phyloP scores from a whole-genome alignment of 2,329 filamentous ascomycete species.

The Blumeriella jaapii region DNA sequence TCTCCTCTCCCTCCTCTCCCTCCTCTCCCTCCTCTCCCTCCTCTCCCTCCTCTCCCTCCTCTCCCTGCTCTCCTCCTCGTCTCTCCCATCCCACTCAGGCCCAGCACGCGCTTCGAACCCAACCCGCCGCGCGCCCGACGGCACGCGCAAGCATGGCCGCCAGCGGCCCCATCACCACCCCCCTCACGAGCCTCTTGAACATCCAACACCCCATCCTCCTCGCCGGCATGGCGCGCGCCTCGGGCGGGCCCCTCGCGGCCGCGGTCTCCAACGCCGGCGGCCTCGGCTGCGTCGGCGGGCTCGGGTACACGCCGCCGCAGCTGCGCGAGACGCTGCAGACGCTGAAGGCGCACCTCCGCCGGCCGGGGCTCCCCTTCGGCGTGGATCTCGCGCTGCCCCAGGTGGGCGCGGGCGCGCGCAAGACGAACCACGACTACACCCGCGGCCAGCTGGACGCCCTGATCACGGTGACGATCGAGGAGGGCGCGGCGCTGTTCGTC shows the following conservation, averaged over 20 bases:
- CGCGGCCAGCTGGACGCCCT: constrained; percentile 78
- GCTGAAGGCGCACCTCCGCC: constrained; percentile 62
- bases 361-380: constrained; percentile 68
- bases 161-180: constrained; percentile 49
- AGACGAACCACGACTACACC: constrained; percentile 95
- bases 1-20: too few relatives aligned
- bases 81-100: too few relatives aligned
- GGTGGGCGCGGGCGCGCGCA: constrained; percentile 69
- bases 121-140: too few relatives aligned
- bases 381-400: constrained; percentile 87
- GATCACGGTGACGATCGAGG: constrained; percentile 74
- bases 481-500: constrained; percentile 78
- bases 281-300: constrained; percentile 60
- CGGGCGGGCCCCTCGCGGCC: constrained; percentile 65
- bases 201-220: constrained; percentile 86
- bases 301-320: constrained; percentile 62
- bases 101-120: too few relatives aligned
- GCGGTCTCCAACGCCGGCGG: constrained; percentile 73
- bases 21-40: too few relatives aligned
- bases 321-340: constrained; percentile 74
- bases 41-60: too few relatives aligned
- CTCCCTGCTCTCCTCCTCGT: too few relatives aligned
- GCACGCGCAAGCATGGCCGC: constrained; percentile 10
- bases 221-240: constrained; percentile 86
- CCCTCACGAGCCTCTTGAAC: constrained; percentile 64